These are phyloP conservation scores for Quercus wislizeni DNA, from an alignment of 306 rosid genomes.

Conservation along the genomic window DNA sequence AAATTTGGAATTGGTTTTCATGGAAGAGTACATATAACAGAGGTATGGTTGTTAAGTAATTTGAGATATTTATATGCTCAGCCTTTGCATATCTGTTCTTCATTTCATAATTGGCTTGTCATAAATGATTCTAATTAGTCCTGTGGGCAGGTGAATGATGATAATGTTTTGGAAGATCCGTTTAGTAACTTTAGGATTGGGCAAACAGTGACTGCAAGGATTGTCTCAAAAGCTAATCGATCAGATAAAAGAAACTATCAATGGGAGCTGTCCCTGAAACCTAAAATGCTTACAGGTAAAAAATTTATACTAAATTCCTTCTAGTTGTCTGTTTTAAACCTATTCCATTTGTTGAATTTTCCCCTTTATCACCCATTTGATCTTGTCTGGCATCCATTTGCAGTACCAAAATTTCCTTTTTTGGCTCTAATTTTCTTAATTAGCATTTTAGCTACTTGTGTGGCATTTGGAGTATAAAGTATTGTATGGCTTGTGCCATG, in stretches of 20 bases:
- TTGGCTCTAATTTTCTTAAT: neutral
- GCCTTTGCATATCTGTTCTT: neutral
- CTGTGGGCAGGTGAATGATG: constrained; percentile 58
- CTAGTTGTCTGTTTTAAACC: constrained; percentile 3
- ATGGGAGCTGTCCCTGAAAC: constrained; percentile 82
- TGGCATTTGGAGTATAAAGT: neutral
- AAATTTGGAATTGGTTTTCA: constrained; percentile 76
- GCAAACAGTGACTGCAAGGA: constrained; percentile 69
- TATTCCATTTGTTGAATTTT: neutral
- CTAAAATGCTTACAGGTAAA: constrained; percentile 57
- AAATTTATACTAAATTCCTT: neutral
- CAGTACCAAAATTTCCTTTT: neutral
- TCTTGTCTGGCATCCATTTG: too few relatives aligned
- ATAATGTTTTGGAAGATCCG: constrained; percentile 55
- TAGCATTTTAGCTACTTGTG: neutral
- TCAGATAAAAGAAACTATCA: constrained; percentile 41
- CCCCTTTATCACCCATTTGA: too few relatives aligned
- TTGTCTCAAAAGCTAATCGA: constrained; percentile 65
- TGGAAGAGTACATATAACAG: constrained; percentile 85
- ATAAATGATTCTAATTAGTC: neutral
- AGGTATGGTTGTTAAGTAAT: constrained; percentile 42
- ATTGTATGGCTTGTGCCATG: neutral
- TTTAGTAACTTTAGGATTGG: constrained; percentile 68
- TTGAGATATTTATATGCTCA: constrained; percentile 10
- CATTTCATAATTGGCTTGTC: constrained; percentile 3